Base-by-base conservation (phyloP, 176 grass and related monocot species). In the Musa beccarii region DNA sequence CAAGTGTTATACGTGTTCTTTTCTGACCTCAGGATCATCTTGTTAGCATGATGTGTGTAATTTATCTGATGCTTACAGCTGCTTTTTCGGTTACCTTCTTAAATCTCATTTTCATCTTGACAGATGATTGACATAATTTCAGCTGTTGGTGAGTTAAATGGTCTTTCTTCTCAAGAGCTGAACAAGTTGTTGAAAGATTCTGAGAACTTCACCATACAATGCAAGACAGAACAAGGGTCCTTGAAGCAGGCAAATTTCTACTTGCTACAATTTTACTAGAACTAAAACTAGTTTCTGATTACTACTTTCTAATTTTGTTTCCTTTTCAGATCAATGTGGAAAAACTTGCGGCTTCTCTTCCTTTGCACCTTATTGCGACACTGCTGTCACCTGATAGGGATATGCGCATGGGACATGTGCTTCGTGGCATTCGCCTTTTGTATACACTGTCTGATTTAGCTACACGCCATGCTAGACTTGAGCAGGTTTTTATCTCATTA, bases 371-470 rank as follows among this genome's bases (percentile, higher is more conserved):
- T 74, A 75, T 91, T 77, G 90, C 94, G 78, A 82, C 85, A 69
- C 80, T 85, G 52, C 84, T 98, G 73, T 92, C 81, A 63, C 84
- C 87, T 66, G 82, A 77, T 57, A 87, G 83, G 79, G 86, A 76
- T 70, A 81, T 49, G 10, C 73, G 87, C 76, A 73, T 98, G 65
- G 59, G 80, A 53, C 92, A 98, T 82, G 78, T 98, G 19, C 90
- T 93, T 78, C 68, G 88, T 77, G 94, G 90, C 63, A 23, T 87
- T 43, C 84, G 90, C 78, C 85, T 98, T 83, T 81, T 98, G 79
- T 81, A 93, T 85, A 91, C 77, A 74, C 73, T 93, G 65, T 85
- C 90, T 78, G 94, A 98, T 63, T 64, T 98, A 75, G 90, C 94
- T 78, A 71, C 80, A 26, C 85, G 88, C n/a, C 83, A 98, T 84